Evolutionary conservation across 2,329 filamentous ascomycete genomes (phyloP), one percentile per base, ranked within the genome.

Genomic region (Xylaria sp.): DNA sequence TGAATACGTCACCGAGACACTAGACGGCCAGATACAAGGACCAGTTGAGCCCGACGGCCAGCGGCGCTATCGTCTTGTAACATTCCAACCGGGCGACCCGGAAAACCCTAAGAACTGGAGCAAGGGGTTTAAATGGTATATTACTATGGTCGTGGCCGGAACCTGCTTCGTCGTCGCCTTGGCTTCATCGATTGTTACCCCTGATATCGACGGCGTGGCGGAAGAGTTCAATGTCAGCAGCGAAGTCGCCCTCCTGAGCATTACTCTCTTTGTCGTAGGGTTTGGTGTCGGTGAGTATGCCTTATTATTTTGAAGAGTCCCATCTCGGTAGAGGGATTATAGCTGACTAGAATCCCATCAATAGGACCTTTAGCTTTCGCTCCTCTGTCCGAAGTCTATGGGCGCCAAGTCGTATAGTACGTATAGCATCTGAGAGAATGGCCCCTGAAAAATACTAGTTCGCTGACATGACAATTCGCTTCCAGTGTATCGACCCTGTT

Each of bases 81-180:
- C 90, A 0, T 97, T 96, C 75, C 86, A 84, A 3, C 84, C 89
- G 2, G 81, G 89, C 65, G 92, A 96, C 76, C 86, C 87, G 0
- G 91, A 90, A 70, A 95, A 95, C 74, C 92, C 93, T 0, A 95
- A 95, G 84, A 96, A 95, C 78, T 96, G 92, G 92, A 88, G 86
- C 63, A 93, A 93, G 78, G 82, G 80, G 0, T 90, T 83, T 78
- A 96, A 94, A 79, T 95, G 92, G 92, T 92, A 90, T 74, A 90
- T 88, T 75, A 97, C 93, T 27, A 93, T 96, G 90, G 88, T 93
- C 17, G 92, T 97, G 0, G 91, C 93, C 1, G 69, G 87, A 25
- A 92, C 90, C 1, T 93, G 90, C 74, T 93, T 93, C 75, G 89
- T 92, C 45, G 90, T 92, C 50, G 89, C 90, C 0, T 88, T 93